These are phyloP conservation scores for Cicer arietinum DNA, from an alignment of 306 rosid genomes.

Conservation along the genomic window DNA sequence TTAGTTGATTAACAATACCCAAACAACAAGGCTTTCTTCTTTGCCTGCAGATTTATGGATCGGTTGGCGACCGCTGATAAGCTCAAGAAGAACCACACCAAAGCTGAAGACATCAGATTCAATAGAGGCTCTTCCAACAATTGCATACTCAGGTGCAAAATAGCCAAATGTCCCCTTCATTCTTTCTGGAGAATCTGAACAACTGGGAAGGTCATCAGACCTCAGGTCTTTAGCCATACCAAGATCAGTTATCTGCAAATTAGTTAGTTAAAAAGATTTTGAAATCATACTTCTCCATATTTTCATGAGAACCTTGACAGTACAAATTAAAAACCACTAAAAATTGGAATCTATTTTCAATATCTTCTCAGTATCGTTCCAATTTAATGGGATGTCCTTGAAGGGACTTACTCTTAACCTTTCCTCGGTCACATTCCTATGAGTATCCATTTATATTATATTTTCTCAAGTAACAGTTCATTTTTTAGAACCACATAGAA, in stretches of 20 bases:
- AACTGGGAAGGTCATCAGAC: constrained; percentile 72
- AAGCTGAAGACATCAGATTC: constrained; percentile 96
- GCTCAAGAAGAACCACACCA: constrained; percentile 98
- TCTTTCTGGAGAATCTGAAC: constrained; percentile 88
- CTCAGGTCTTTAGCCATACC: constrained; percentile 88
- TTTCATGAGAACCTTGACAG: not conserved
- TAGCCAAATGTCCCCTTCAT: constrained; percentile 99
- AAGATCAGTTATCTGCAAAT: constrained; percentile 91
- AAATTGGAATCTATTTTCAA: constrained; percentile 8
- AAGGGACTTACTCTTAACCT: not conserved
- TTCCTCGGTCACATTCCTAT: not conserved
- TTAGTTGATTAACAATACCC: constrained; percentile 60
- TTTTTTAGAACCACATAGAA: constrained; percentile 32
- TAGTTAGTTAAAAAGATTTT: constrained; percentile 6
- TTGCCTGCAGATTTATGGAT: constrained; percentile 71
- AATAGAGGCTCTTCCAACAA: constrained; percentile 84
- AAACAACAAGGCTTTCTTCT: constrained; percentile 96
- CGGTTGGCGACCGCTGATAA: constrained; percentile 87
- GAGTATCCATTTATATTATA: not conserved
- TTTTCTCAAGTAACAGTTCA: constrained; percentile 2
- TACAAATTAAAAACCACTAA: constrained; percentile 19
- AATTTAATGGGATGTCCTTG: too few relatives aligned
- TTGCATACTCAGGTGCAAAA: constrained; percentile 98
- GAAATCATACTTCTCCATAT: not conserved
- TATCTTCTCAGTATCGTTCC: not conserved